These are phyloP conservation scores for Cicer arietinum DNA, from an alignment of 306 rosid genomes.

Conservation along the genomic window DNA sequence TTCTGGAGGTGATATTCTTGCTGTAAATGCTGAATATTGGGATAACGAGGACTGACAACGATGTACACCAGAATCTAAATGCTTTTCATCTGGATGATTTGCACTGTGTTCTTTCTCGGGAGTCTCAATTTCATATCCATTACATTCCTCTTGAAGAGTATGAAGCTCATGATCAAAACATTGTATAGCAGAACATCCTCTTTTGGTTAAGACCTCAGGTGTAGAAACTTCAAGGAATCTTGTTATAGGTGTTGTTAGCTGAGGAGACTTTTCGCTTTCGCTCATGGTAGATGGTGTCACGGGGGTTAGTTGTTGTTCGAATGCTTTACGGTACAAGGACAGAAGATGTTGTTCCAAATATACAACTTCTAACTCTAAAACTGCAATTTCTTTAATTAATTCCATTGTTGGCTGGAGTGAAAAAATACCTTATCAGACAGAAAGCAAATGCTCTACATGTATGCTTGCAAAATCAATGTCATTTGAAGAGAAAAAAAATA, in stretches of 20 bases:
- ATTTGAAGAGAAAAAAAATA: neutral
- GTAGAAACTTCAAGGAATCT: conserved; percentile 49
- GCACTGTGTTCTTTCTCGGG: conserved; percentile 46
- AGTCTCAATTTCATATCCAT: conserved; percentile 44
- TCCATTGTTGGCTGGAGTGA: conserved; percentile 79
- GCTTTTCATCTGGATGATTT: conserved; percentile 57
- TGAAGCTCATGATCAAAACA: conserved; percentile 49
- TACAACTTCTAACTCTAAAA: conserved; percentile 85
- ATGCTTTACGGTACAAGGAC: conserved; percentile 83
- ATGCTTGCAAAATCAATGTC: conserved; percentile 15
- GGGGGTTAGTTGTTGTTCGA: conserved; percentile 65
- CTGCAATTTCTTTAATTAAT: conserved; percentile 83
- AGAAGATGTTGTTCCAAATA: conserved; percentile 96
- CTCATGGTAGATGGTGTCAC: conserved; percentile 55
- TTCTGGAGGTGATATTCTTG: conserved; percentile 60
- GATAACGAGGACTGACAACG: conserved; percentile 86
- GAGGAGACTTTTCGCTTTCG: conserved; percentile 56
- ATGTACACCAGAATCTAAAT: conserved; percentile 62
- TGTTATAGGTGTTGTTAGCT: conserved; percentile 48
- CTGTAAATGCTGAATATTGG: conserved; percentile 54
- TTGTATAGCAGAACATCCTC: conserved; percentile 57
- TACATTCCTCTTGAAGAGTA: conserved; percentile 48
- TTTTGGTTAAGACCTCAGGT: conserved; percentile 46
- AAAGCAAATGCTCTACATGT: neutral
- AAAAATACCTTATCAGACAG: conserved; percentile 9